Evolutionary conservation across 2,329 filamentous ascomycete genomes (phyloP).

Genomic region (Eutypella sp.): DNA sequence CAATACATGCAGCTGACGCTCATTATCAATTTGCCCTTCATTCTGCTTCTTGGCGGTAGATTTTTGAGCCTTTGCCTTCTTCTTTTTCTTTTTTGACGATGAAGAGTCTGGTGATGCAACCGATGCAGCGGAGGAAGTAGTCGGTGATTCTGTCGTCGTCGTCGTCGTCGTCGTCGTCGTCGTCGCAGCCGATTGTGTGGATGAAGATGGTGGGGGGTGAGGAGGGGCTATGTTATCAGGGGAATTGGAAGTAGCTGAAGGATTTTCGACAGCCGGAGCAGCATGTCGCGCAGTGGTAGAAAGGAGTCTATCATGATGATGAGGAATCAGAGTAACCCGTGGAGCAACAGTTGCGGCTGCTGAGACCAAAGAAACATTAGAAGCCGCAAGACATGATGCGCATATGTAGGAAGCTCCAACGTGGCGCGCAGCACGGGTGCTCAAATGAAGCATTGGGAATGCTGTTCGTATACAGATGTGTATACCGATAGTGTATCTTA

Average conservation of each 20-base stretch:
- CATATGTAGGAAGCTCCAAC: slow-evolving; percentile 24
- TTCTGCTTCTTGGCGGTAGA: slow-evolving; percentile 11
- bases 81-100: slow-evolving; percentile 15
- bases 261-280: slow-evolving; percentile 2
- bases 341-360: slow-evolving; percentile 6
- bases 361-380: background rate
- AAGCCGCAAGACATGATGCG: slow-evolving; percentile 20
- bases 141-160: no score
- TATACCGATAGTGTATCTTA: no score
- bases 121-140: no score
- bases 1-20: slow-evolving; percentile 28
- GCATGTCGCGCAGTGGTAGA: slow-evolving; percentile 15
- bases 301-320: slow-evolving; percentile 13
- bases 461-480: slow-evolving; percentile 1
- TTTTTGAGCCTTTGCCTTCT: slow-evolving; percentile 6
- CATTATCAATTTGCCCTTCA: slow-evolving; percentile 6
- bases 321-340: slow-evolving; percentile 10
- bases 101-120: background rate
- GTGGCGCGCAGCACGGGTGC: slow-evolving; percentile 20
- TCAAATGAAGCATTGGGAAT: slow-evolving; percentile 30
- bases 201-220: background rate
- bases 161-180: background rate
- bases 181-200: background rate
- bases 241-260: background rate
- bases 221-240: background rate